Conservation (phyloP, 257 asterid genomes). For the Nicotiana paniculata region DNA sequence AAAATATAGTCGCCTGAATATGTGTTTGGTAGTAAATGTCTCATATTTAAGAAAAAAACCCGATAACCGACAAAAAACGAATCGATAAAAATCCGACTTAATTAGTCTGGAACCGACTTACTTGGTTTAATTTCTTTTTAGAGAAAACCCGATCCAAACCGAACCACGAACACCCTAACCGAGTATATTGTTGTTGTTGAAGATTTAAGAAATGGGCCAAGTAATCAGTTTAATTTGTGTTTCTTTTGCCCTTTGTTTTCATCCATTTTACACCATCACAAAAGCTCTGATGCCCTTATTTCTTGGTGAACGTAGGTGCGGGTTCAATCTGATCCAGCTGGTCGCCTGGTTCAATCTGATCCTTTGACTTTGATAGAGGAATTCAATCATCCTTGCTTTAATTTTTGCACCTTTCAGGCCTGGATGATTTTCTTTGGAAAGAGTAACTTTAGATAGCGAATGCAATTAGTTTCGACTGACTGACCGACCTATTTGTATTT, state of each 20-base stretch:
- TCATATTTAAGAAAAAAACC: too few species aligned
- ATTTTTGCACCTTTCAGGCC: neutral
- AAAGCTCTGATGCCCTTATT: neutral
- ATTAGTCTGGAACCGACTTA: too few species aligned
- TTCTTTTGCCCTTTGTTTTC: neutral
- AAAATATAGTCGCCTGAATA: too few species aligned
- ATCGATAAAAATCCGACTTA: too few species aligned
- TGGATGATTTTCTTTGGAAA: neutral
- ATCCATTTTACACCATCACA: neutral
- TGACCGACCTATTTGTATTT: too few species aligned
- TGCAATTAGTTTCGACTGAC: too few species aligned
- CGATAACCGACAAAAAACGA: too few species aligned
- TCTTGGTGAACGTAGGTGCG: slow-evolving; percentile 45
- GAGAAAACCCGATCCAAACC: too few species aligned
- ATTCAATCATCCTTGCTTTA: neutral
- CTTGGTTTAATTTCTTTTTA: too few species aligned
- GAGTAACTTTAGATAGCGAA: neutral
- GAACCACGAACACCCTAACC: too few species aligned
- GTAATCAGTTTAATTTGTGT: neutral
- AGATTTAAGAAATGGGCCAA: neutral
- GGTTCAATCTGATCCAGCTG: slow-evolving; percentile 81
- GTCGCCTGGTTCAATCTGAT: slow-evolving; percentile 68
- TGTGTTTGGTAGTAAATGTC: too few species aligned
- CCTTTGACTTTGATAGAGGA: slow-evolving; percentile 19
- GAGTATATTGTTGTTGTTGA: too few species aligned